Base-by-base conservation (phyloP, 768 basidiomycete genomes). In the Mycena crocata region DNA sequence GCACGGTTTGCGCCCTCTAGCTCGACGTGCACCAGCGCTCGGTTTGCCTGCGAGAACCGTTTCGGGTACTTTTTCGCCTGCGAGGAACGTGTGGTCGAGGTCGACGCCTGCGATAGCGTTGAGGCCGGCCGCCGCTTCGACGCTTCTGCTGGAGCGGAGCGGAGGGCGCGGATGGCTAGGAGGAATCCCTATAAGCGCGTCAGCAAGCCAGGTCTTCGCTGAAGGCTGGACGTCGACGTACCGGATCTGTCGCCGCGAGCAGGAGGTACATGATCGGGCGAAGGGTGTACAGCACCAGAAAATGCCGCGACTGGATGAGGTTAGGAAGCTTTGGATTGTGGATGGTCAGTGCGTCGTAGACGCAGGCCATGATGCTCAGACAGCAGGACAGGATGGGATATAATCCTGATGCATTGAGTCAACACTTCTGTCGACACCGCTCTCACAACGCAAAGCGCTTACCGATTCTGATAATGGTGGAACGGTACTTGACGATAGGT, bases 341-440 rank as follows among this genome's bases (percentile, higher is more conserved):
- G 17, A 31, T 49, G 28, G 15, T 12, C 28, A 17, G 21, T 19
- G 23, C 48, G 6, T 31, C 13, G 6, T 30, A 4, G 4, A 49
- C 23, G 10, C 15, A 28, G 28, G 57, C 34, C 57, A 32, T 37
- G 32, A 24, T 4, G 32, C 44, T 58, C 34, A 46, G 37, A 34
- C 35, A 35, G 39, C 58, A 60, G 39, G 48, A 60, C 19, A 59
- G n/a, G 23, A 57, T 10, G 28, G 57, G 57, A 46, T 57, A 57
- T 39, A 57, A 13, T 13, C 57, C 57, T 57, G 32, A 10, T 5
- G 26, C 9, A 1, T 3, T 17, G 32, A 39, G 40, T 28, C 21
- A 12, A 5, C 8, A 28, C 23, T 17, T 30, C 10, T 6, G 31
- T 49, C 15, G 4, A 31, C 15, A 31, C 5, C 19, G 10, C 15